These are phyloP conservation scores for Suhomyces maxii DNA, from an alignment of 1,139 yeast species.

Conservation along the genomic window DNA sequence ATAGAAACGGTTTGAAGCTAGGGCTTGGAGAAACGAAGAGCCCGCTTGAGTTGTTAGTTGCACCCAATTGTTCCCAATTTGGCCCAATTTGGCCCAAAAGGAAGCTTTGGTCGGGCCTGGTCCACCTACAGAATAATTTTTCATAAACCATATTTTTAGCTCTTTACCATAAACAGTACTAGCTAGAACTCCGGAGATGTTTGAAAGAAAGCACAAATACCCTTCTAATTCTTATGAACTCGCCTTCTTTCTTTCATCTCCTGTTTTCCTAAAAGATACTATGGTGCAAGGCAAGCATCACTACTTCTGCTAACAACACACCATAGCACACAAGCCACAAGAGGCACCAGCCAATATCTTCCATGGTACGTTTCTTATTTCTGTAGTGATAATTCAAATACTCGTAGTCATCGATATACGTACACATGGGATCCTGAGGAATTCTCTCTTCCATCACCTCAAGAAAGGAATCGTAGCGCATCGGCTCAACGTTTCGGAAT, in stretches of 20 bases:
- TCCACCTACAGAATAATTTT: no score
- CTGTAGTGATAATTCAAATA: slow-evolving; percentile 5
- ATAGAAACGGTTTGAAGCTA: no score
- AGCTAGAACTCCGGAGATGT: no score
- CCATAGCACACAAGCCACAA: slow-evolving; percentile 2
- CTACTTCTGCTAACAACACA: neutral
- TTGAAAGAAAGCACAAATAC: no score
- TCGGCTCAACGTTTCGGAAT: slow-evolving; percentile 1
- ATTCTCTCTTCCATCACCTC: neutral
- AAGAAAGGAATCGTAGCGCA: slow-evolving; percentile 4
- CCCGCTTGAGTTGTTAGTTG: no score
- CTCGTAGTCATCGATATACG: slow-evolving; percentile 1
- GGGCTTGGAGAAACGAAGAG: no score
- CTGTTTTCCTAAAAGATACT: neutral
- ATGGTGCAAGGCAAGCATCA: neutral
- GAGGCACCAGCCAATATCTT: slow-evolving; percentile 3
- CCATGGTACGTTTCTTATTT: neutral
- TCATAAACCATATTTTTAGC: no score
- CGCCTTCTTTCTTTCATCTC: neutral
- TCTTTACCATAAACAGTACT: no score
- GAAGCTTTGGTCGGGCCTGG: no score
- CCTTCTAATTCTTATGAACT: no score
- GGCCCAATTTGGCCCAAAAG: no score
- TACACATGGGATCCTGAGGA: neutral
- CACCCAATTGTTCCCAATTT: no score